These are phyloP conservation scores for Bryoglossum gracile DNA, from an alignment of 495 filamentous ascomycete species.

Conservation along the genomic window DNA sequence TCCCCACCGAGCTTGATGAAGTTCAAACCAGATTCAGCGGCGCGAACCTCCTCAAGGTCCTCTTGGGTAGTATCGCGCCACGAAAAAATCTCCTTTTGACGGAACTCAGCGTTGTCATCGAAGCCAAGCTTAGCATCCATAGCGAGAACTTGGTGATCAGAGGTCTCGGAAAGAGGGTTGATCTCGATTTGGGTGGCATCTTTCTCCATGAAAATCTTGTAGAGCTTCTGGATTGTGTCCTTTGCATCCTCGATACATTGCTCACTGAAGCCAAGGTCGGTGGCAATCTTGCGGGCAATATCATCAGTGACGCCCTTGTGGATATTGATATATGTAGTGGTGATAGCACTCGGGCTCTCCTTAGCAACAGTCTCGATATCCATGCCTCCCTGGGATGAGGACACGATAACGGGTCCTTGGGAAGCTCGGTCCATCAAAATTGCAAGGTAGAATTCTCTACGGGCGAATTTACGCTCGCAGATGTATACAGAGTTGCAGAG, in stretches of 20 bases:
- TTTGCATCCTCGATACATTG: slow-evolving; percentile 93
- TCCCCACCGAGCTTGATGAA: slow-evolving; percentile 99
- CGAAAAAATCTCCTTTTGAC: slow-evolving; percentile 89
- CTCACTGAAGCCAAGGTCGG: slow-evolving; percentile 90
- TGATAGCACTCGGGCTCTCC: slow-evolving; percentile 93
- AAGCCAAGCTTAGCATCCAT: slow-evolving; percentile 99
- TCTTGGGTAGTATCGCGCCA: slow-evolving; percentile 94
- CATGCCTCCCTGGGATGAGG: slow-evolving; percentile 97
- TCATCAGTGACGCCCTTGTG: slow-evolving; percentile 91
- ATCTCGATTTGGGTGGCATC: slow-evolving; percentile 99
- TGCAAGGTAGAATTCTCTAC: slow-evolving; percentile 97
- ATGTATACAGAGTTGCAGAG: slow-evolving; percentile 96
- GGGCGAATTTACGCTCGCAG: slow-evolving; percentile 98
- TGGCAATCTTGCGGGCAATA: slow-evolving; percentile 83
- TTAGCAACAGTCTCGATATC: slow-evolving; percentile 98
- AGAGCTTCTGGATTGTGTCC: slow-evolving; percentile 95
- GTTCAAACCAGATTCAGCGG: slow-evolving; percentile 88
- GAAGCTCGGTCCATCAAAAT: slow-evolving; percentile 93
- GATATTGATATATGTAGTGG: slow-evolving; percentile 87
- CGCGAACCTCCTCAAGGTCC: slow-evolving; percentile 94
- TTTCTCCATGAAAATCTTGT: slow-evolving; percentile 96
- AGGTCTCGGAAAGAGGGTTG: slow-evolving; percentile 95
- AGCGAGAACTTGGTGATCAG: slow-evolving; percentile 91
- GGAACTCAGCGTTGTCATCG: slow-evolving; percentile 97
- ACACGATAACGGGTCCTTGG: slow-evolving; percentile 90